Conservation (phyloP, 768 basidiomycete genomes). For the Calocybe indica region DNA sequence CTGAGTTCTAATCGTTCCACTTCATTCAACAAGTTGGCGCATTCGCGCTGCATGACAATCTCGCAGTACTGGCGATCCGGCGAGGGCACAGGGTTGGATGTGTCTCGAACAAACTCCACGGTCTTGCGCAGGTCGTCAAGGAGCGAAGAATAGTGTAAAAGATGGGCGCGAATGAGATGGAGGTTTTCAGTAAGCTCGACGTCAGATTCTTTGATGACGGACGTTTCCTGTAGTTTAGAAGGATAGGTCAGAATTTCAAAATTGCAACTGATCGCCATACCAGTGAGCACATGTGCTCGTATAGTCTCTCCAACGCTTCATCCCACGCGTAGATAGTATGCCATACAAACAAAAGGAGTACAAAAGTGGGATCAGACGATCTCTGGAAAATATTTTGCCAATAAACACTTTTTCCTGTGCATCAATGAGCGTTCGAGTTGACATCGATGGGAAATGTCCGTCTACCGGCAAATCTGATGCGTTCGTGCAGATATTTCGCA, state of each 20-base stretch:
- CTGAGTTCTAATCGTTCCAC: constrained; percentile 37
- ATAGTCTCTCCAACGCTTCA: constrained; percentile 18
- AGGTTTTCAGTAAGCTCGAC: constrained; percentile 42
- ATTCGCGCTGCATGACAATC: constrained; percentile 38
- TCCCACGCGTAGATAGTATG: constrained; percentile 22
- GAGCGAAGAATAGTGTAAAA: constrained; percentile 42
- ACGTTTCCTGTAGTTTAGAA: constrained; percentile 32
- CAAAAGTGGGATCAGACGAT: constrained; percentile 18
- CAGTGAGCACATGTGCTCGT: constrained; percentile 17
- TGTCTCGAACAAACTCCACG: constrained; percentile 36
- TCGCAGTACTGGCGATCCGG: constrained; percentile 12
- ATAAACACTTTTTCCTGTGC: constrained; percentile 17
- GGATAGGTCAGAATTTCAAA: not conserved
- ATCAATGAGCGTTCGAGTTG: not conserved
- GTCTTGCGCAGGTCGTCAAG: constrained; percentile 42
- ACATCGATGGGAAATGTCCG: not conserved
- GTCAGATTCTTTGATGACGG: constrained; percentile 32
- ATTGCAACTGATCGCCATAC: constrained; percentile 4
- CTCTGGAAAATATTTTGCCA: constrained; percentile 19
- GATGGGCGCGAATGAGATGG: constrained; percentile 47
- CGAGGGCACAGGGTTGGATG: constrained; percentile 45
- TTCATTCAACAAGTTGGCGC: constrained; percentile 42
- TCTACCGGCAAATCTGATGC: constrained; percentile 41
- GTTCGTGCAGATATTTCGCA: constrained; percentile 36
- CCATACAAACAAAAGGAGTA: constrained; percentile 19